A percentile compares a stretch with the other conserved stretches of the same genome.
phyloP scores from a whole-genome alignment of 1,284 basidiomycete genomes.

The Apiotrichum porosum region DNA sequence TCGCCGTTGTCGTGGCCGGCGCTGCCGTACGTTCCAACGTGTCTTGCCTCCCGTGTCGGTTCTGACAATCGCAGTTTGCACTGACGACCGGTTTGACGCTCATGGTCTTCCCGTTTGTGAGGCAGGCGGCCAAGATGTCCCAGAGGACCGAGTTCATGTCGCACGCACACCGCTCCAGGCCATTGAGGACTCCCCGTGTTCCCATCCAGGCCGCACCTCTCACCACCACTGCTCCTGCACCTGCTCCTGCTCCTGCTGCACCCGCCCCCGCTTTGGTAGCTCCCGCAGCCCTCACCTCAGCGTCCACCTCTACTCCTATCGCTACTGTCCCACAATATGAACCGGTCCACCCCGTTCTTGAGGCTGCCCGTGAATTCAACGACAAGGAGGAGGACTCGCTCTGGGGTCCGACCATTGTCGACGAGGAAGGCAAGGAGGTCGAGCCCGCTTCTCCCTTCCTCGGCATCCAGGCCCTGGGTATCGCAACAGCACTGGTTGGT shows the following conservation, averaged over 20 bases:
- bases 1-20: slow-evolving; percentile 38
- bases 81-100: slow-evolving; percentile 35
- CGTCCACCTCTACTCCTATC: too few species aligned
- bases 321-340: too few species aligned
- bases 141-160: slow-evolving; percentile 26
- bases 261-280: too few species aligned
- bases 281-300: too few species aligned
- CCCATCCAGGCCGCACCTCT: too few species aligned
- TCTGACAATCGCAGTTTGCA: slow-evolving; percentile 38
- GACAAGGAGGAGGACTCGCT: slow-evolving; percentile 26
- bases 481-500: slow-evolving; percentile 39
- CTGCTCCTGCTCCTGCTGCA: too few species aligned
- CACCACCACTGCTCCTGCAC: too few species aligned
- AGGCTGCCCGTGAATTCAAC: slow-evolving; percentile 29
- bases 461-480: slow-evolving; percentile 36
- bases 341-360: too few species aligned
- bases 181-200: neutral
- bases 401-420: slow-evolving; percentile 17
- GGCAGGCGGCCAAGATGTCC: slow-evolving; percentile 28
- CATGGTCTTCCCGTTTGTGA: slow-evolving; percentile 32
- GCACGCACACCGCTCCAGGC: slow-evolving; percentile 12
- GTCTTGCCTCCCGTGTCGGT: too few species aligned
- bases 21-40: slow-evolving; percentile 37
- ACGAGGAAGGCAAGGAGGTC: slow-evolving; percentile 14
- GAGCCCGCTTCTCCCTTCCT: slow-evolving; percentile 19